These are phyloP conservation scores for Podospora pseudopauciseta DNA, from an alignment of 495 filamentous ascomycete species.

Conservation along the genomic window DNA sequence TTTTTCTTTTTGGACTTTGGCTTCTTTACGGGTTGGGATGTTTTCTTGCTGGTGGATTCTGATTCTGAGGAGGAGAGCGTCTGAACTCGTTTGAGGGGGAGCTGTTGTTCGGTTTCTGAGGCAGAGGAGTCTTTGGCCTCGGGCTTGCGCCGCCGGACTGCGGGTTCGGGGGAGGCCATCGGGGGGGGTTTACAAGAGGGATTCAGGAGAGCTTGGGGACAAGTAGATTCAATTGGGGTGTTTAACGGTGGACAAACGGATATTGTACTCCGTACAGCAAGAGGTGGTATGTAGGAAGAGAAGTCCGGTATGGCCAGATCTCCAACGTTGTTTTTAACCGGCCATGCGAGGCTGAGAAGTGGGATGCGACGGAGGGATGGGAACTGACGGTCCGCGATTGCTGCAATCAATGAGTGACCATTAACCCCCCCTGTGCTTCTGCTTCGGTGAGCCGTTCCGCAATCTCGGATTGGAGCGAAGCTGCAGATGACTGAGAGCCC, in stretches of 20 bases:
- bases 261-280: background rate
- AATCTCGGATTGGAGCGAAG: background rate
- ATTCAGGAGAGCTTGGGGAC: background rate
- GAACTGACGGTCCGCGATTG: constrained; percentile 3
- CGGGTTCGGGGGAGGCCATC: constrained; percentile 28
- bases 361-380: constrained; percentile 1
- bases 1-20: constrained; percentile 24
- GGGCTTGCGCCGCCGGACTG: constrained; percentile 33
- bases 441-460: background rate
- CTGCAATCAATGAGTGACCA: background rate
- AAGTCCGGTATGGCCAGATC: constrained; percentile 20
- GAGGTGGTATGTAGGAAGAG: background rate
- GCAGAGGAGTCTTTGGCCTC: constrained; percentile 14
- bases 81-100: background rate
- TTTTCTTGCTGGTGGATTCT: constrained; percentile 13
- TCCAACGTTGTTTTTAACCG: constrained; percentile 16
- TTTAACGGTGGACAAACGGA: background rate
- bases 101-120: constrained; percentile 10
- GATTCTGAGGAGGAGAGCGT: constrained; percentile 9
- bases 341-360: constrained; percentile 17
- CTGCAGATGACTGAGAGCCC: background rate
- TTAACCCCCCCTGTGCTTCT: background rate
- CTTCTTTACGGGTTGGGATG: constrained; percentile 5
- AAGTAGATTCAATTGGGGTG: background rate
- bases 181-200: constrained; percentile 2